phyloP scores from a whole-genome alignment of 129 eudicot species.

The Centaurea solstitialis region DNA sequence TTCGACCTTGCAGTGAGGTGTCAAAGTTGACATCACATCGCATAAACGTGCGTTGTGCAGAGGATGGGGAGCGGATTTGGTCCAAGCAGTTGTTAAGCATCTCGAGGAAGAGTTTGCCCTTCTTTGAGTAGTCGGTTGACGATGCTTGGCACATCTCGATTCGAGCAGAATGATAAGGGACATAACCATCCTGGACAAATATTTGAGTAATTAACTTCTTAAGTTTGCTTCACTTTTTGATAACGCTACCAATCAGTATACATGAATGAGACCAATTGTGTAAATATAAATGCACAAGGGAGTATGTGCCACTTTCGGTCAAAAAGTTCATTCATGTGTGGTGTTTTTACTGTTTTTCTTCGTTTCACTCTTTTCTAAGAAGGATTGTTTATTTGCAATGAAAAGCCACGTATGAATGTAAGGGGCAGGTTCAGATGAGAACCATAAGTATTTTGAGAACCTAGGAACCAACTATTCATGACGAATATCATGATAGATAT shows the following conservation, averaged over 20 bases:
- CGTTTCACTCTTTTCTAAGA: too few relatives aligned
- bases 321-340: neutral
- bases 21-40: conserved; percentile 95
- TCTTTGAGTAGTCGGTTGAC: conserved; percentile 78
- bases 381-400: neutral
- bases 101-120: conserved; percentile 77
- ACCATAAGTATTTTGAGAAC: too few relatives aligned
- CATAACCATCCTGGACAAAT: conserved; percentile 84
- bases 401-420: neutral
- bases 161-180: conserved; percentile 96
- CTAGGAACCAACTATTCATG: too few relatives aligned
- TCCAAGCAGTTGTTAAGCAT: conserved; percentile 89
- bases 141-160: conserved; percentile 88
- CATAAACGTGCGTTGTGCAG: conserved; percentile 82
- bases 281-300: neutral
- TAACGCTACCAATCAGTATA: neutral
- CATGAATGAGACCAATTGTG: neutral
- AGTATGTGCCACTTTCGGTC: too few relatives aligned
- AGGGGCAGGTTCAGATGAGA: too few relatives aligned
- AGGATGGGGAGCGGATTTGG: conserved; percentile 81
- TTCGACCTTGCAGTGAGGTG: conserved; percentile 76
- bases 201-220: neutral
- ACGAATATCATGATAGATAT: too few relatives aligned
- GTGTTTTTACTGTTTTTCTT: neutral
- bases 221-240: neutral